Conservation (phyloP, 2,329 filamentous ascomycete genomes). For the Cytospora schulzeri region DNA sequence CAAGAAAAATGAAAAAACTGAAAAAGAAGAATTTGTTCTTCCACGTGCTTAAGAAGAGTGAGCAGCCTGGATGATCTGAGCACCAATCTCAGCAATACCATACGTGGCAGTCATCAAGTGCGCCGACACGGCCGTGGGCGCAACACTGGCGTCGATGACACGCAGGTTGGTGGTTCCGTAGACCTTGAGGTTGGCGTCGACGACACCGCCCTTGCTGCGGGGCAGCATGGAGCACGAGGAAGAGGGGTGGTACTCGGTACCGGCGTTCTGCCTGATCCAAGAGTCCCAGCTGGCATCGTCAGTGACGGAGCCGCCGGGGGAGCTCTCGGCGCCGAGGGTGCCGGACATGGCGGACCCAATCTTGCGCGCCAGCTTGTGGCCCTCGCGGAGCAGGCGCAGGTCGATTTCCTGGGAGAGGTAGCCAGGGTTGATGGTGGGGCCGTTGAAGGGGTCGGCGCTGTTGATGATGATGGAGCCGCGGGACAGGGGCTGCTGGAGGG, state of each 20-base stretch:
- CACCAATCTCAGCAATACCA: constrained; percentile 32
- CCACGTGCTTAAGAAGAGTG: no score
- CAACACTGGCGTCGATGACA: constrained; percentile 48
- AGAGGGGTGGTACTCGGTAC: constrained; percentile 42
- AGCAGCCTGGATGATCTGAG: constrained; percentile 16
- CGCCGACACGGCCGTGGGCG: constrained; percentile 40
- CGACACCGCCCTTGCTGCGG: constrained; percentile 46
- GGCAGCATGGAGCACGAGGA: constrained; percentile 51
- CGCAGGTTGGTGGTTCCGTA: constrained; percentile 48
- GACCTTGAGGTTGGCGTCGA: constrained; percentile 44
- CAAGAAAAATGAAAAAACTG: background rate
- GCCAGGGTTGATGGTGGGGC: constrained; percentile 51
- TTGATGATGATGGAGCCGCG: constrained; percentile 58
- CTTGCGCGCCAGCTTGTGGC: constrained; percentile 38
- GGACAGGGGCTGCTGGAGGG: constrained; percentile 45
- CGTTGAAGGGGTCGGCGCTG: constrained; percentile 40
- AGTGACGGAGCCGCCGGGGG: constrained; percentile 39
- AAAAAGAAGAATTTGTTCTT: background rate
- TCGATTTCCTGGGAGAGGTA: constrained; percentile 53
- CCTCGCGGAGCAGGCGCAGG: constrained; percentile 46
- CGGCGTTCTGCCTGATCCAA: constrained; percentile 30
- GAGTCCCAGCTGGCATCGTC: constrained; percentile 33
- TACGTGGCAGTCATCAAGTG: constrained; percentile 35
- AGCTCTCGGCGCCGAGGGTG: constrained; percentile 40
- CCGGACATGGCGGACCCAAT: constrained; percentile 37